A percentile compares a stretch with the other conserved stretches of the same genome.
Evolutionary conservation across 2,329 filamentous ascomycete species (phyloP).

Genomic region (Sporothrix brasiliensis): DNA sequence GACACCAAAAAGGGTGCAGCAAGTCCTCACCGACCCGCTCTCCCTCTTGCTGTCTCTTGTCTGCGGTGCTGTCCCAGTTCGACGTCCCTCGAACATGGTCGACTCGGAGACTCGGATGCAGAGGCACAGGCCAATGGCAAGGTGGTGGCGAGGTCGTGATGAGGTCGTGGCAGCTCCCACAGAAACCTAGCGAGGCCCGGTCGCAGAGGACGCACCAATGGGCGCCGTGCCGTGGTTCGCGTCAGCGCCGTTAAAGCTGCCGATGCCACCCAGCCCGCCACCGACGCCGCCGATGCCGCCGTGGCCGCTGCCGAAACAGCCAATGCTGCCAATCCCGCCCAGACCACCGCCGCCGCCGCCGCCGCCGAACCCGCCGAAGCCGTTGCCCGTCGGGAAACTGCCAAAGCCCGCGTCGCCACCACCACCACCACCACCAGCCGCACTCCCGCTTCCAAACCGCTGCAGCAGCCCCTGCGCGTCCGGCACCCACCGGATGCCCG

Average conservation of each 20-base stretch:
- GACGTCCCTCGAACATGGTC: not conserved
- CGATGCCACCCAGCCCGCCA: not conserved
- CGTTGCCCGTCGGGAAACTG: not conserved
- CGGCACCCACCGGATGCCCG: constrained; percentile 59
- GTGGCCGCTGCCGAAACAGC: not conserved
- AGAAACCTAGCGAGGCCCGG: not conserved
- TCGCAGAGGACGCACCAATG: not conserved
- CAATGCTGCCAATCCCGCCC: not conserved
- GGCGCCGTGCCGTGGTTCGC: not conserved
- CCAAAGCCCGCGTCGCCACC: constrained; percentile 46
- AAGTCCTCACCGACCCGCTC: constrained; percentile 33
- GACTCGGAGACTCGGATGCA: too few relatives aligned
- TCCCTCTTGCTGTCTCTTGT: not conserved
- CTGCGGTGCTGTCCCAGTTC: not conserved
- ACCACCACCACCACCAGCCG: constrained; percentile 49
- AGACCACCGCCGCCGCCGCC: not conserved
- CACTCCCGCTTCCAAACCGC: constrained; percentile 29
- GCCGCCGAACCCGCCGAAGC: constrained; percentile 6
- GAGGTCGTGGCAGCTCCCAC: not conserved
- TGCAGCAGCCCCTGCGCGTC: constrained; percentile 44
- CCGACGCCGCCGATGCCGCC: not conserved
- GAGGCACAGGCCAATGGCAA: not conserved
- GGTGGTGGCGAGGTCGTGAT: not conserved
- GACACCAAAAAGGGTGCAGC: not conserved
- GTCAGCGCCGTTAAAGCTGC: not conserved